Evolutionary conservation across 1,284 basidiomycete species (phyloP).

Genomic region (Ganoderma lingzhi): DNA sequence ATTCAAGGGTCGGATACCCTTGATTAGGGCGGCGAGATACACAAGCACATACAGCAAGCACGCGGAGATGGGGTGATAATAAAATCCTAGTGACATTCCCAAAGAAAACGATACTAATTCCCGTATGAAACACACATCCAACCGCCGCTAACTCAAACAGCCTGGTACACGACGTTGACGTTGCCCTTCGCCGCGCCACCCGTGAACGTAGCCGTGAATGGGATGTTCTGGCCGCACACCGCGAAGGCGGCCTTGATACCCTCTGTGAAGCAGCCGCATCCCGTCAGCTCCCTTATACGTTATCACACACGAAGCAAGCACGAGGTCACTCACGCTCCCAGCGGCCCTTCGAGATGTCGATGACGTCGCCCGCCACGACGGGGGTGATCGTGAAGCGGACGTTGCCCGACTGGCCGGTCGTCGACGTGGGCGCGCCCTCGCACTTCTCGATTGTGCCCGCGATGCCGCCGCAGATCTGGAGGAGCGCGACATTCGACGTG

Average conservation of each 20-base stretch:
- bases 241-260: constrained; percentile 43
- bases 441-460: constrained; percentile 44
- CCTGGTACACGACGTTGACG: constrained; percentile 36
- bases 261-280: constrained; percentile 22
- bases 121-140: not conserved
- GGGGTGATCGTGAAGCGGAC: constrained; percentile 42
- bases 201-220: constrained; percentile 43
- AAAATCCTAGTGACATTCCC: not conserved
- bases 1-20: too few species aligned
- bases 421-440: constrained; percentile 42
- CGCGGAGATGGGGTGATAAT: not conserved
- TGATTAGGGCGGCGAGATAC: not conserved
- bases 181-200: constrained; percentile 42
- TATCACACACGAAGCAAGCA: constrained; percentile 9
- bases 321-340: constrained; percentile 39
- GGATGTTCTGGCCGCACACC: constrained; percentile 40
- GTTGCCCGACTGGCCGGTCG: constrained; percentile 39
- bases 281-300: not conserved
- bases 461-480: constrained; percentile 45
- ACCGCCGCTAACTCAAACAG: not conserved
- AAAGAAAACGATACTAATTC: not conserved
- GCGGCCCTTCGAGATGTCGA: constrained; percentile 46
- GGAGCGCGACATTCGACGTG: constrained; percentile 43
- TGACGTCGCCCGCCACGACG: constrained; percentile 38
- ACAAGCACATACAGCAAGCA: not conserved